A percentile compares a stretch with the other conserved stretches of the same genome.
Conservation (phyloP, 495 filamentous ascomycete species). For the Talaromyces proteolyticus region DNA sequence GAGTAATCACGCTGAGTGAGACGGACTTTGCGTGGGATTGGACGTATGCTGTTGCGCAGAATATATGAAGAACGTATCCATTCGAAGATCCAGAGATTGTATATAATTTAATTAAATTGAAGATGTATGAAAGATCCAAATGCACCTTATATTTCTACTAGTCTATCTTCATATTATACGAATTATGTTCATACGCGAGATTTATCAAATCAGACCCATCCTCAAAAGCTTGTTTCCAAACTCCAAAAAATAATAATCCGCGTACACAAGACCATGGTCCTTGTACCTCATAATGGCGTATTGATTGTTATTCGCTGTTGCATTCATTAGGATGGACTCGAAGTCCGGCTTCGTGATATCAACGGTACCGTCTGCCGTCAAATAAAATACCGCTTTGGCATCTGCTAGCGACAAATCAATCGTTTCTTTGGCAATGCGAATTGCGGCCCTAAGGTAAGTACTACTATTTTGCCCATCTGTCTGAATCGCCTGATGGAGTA, state of each 20-base stretch:
- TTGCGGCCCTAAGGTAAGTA: constrained; percentile 21
- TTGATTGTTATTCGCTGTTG: constrained; percentile 32
- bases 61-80: too few relatives aligned
- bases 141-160: too few relatives aligned
- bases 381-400: neutral
- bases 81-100: too few relatives aligned
- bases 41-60: neutral
- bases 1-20: constrained; percentile 28
- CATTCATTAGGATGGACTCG: constrained; percentile 24
- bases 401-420: constrained; percentile 19
- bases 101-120: too few relatives aligned
- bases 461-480: neutral
- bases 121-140: too few relatives aligned
- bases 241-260: constrained; percentile 40
- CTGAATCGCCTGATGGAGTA: constrained; percentile 21
- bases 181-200: neutral
- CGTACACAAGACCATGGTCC: constrained; percentile 39
- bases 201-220: constrained; percentile 13
- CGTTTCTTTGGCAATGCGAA: constrained; percentile 28
- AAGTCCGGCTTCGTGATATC: neutral
- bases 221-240: constrained; percentile 28
- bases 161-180: neutral
- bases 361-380: neutral
- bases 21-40: constrained; percentile 2
- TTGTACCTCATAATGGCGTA: constrained; percentile 17